A percentile compares a stretch with the other conserved stretches of the same genome.
Evolutionary conservation across 164 flowering plant species (phyloP).

Genomic region (Hamamelis virginiana): DNA sequence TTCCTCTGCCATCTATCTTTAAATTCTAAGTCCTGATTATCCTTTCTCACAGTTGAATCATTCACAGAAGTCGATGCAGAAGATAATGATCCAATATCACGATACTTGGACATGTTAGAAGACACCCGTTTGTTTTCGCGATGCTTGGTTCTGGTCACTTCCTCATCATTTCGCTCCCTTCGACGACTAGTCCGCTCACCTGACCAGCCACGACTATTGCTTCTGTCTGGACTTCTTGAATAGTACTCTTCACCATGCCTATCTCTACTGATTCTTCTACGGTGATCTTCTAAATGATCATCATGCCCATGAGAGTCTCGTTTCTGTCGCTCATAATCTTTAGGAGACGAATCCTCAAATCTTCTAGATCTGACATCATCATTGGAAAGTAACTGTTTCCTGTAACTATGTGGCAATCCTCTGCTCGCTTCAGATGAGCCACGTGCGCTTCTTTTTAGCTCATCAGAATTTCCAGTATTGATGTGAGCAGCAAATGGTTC

Average conservation of each 20-base stretch:
- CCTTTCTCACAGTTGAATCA: constrained; percentile 15
- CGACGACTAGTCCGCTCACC: constrained; percentile 24
- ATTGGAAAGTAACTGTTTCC: constrained; percentile 18
- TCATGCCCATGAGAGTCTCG: constrained; percentile 12
- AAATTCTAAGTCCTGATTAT: constrained; percentile 22
- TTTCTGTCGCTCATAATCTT: constrained; percentile 16
- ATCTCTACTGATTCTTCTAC: constrained; percentile 16
- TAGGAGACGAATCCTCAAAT: constrained; percentile 7
- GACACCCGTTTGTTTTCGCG: constrained; percentile 22
- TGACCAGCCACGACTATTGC: constrained; percentile 23
- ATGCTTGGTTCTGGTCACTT: constrained; percentile 22
- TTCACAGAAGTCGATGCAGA: constrained; percentile 20
- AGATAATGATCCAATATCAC: constrained; percentile 27
- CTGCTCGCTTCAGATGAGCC: constrained; percentile 22
- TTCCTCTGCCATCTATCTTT: constrained; percentile 29
- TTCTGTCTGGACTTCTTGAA: constrained; percentile 39
- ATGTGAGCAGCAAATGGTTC: constrained; percentile 20
- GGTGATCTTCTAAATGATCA: constrained; percentile 23
- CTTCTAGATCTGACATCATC: constrained; percentile 12
- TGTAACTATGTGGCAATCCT: constrained; percentile 9
- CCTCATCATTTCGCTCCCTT: constrained; percentile 30
- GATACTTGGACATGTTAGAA: constrained; percentile 30
- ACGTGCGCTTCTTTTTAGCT: constrained; percentile 11
- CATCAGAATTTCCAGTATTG: constrained; percentile 13
- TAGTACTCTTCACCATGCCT: constrained; percentile 23